phyloP scores from a whole-genome alignment of 2,329 filamentous ascomycete species.

The Hymenoscyphus fructigenus region DNA sequence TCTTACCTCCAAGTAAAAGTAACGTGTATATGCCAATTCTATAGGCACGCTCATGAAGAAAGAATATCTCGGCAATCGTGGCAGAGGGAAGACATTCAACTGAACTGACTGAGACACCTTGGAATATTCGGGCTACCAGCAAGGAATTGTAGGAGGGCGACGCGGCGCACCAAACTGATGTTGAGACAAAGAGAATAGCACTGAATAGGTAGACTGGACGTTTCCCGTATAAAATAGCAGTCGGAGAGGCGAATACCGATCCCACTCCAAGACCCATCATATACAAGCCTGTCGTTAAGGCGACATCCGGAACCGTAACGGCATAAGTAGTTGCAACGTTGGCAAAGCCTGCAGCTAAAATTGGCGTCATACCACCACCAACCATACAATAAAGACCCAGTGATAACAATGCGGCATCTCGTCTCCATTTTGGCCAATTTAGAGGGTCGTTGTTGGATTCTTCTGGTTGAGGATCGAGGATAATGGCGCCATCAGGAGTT shows the following conservation, averaged over 20 bases:
- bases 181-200: constrained; percentile 72
- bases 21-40: constrained; percentile 92
- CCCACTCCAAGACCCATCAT: constrained; percentile 92
- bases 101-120: constrained; percentile 83
- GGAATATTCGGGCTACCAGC: constrained; percentile 78
- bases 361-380: constrained; percentile 87
- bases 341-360: constrained; percentile 86
- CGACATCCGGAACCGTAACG: constrained; percentile 69
- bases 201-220: constrained; percentile 83
- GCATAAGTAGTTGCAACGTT: constrained; percentile 68
- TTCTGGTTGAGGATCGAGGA: constrained; percentile 88
- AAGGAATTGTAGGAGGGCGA: constrained; percentile 80
- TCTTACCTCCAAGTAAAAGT: constrained; percentile 86
- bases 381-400: constrained; percentile 92
- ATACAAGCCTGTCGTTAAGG: constrained; percentile 86
- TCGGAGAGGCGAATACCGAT: constrained; percentile 81
- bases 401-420: constrained; percentile 76
- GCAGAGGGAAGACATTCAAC: constrained; percentile 92
- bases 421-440: constrained; percentile 83
- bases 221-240: constrained; percentile 88
- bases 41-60: constrained; percentile 89
- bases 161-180: constrained; percentile 81
- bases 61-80: constrained; percentile 95
- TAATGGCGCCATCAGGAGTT: constrained; percentile 78
- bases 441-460: constrained; percentile 87